phyloP scores from a whole-genome alignment of 192 early-diverging fungal genomes.

The Pilaira anomala region DNA sequence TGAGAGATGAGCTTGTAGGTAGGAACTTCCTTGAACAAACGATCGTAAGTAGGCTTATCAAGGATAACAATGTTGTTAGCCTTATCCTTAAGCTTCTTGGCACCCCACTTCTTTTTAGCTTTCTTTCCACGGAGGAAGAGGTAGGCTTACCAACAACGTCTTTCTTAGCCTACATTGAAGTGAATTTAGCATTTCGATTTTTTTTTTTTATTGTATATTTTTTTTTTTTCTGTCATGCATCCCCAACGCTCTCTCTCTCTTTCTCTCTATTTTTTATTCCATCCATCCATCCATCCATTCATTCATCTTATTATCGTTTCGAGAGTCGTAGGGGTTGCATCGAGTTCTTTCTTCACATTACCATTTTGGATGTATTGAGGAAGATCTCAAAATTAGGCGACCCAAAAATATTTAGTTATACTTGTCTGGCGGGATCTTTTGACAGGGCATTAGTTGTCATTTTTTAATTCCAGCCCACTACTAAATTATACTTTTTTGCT shows the following conservation, averaged over 20 bases:
- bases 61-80: constrained; percentile 99
- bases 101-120: constrained; percentile 95
- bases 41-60: constrained; percentile 96
- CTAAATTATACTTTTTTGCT: too few relatives aligned
- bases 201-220: background rate
- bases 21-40: constrained; percentile 99
- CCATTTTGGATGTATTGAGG: too few relatives aligned
- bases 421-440: too few relatives aligned
- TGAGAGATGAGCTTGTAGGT: constrained; percentile 99
- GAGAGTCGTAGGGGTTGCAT: too few relatives aligned
- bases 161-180: constrained; percentile 66
- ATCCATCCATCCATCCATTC: background rate
- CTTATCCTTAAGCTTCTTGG: constrained; percentile 99
- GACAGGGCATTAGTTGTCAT: too few relatives aligned
- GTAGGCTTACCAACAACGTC: constrained; percentile 55
- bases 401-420: too few relatives aligned
- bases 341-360: too few relatives aligned
- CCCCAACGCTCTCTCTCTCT: too few relatives aligned
- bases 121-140: constrained; percentile 60
- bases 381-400: too few relatives aligned
- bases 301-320: constrained; percentile 6
- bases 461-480: too few relatives aligned
- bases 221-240: background rate
- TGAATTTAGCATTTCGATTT: too few relatives aligned
- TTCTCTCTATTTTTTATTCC: too few relatives aligned